phyloP scores from a whole-genome alignment of 2,329 filamentous ascomycete species.

The Aspergillus oerlinghausenensis region DNA sequence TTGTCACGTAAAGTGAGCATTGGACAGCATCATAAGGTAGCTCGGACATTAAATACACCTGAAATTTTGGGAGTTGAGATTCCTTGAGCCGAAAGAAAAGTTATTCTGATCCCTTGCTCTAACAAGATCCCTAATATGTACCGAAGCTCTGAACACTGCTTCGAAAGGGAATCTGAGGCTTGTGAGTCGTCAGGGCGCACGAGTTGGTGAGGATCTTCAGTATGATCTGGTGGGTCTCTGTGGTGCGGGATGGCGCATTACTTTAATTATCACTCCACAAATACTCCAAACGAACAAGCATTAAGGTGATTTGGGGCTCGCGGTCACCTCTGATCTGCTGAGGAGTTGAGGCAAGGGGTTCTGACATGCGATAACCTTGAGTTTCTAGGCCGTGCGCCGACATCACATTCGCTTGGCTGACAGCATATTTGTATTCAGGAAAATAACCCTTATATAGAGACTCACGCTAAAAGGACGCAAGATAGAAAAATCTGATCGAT shows the following conservation, averaged over 20 bases:
- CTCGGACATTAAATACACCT: no score
- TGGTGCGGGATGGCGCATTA: constrained; percentile 18
- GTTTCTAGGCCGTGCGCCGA: neutral
- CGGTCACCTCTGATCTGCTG: neutral
- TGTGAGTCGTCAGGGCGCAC: constrained; percentile 3
- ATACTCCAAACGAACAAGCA: neutral
- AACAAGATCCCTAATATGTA: neutral
- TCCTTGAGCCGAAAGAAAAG: no score
- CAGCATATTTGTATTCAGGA: neutral
- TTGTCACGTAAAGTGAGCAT: no score
- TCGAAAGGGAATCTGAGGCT: constrained; percentile 4
- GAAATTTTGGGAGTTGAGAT: no score
- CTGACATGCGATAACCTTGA: neutral
- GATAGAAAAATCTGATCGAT: neutral
- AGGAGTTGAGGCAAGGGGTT: neutral
- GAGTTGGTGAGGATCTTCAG: constrained; percentile 12
- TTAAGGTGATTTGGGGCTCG: neutral
- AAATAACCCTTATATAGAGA: neutral
- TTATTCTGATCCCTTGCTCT: no score
- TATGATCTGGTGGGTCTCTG: constrained; percentile 13
- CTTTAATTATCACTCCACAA: constrained; percentile 18
- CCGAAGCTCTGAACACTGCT: neutral
- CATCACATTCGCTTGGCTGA: neutral
- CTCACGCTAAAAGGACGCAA: neutral
- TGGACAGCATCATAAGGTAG: no score